Evolutionary conservation across 192 early-diverging fungal species (phyloP), one percentile per base, ranked within the genome.

Genomic region (Globomyces pollinis-pini): DNA sequence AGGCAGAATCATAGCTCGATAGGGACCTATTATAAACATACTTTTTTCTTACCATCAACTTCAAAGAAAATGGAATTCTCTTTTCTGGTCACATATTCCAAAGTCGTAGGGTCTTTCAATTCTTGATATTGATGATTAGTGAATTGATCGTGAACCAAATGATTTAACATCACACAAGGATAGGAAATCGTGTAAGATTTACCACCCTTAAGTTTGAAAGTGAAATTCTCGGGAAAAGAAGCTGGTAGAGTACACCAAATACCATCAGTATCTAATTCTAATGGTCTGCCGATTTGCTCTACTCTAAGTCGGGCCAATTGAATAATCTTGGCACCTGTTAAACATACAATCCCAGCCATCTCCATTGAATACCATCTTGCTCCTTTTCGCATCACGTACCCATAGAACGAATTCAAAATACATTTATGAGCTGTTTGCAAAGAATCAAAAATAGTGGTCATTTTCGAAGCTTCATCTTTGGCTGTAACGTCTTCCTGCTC

Each of bases 21-120:
- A 99, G 21, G 96, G 96, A 7, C 96, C 96, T n/a, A n/a, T n/a
- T n/a, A 13, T 47, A 20, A 26, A 47, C 44, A 20, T 47, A 18
- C 16, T 4, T 8, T 47, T 47, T 26, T 13, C 21, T 5, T 26
- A 5, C 21, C 6, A 59, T 99, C 94, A 23, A 97, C 94, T 68
- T 99, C 96, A 55, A 99, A 99, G 59, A 99, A 96, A 41, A 99
- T 99, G 70, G 83, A 86, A 77, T 99, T 99, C 57, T 99, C 96
- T 55, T 83, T 85, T 32, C 76, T 83, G 9, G 73, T 77, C 15
- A 67, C 44, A 63, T 94, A 96, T 33, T 79, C 65, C 44, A 73
- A 69, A 2, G 70, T 75, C n/a, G 67, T 72, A 2, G 66, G 58
- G 26, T 89, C 79, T 0, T 41, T 43, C 20, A 78, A 45, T 21